A percentile compares a stretch with the other conserved stretches of the same genome.
These are phyloP conservation scores for Didymellaceae sp. DNA, from an alignment of 2,329 filamentous ascomycete species.

Conservation along the genomic window DNA sequence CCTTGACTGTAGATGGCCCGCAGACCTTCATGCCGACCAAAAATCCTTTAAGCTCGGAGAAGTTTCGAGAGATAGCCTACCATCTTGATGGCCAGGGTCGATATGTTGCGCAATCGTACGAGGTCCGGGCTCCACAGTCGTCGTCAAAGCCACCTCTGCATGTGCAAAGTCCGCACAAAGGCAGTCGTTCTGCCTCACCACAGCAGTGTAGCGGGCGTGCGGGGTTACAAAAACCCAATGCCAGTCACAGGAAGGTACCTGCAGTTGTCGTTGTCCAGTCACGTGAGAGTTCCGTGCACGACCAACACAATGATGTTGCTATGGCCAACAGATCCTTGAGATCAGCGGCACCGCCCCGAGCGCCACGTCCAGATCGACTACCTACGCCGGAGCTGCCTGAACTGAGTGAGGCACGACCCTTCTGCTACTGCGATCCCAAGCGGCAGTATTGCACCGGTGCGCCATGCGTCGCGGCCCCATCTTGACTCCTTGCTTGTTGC, in stretches of 20 bases:
- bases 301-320: neutral
- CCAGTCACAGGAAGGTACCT: neutral
- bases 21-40: no score
- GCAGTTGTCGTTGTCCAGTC: constrained; percentile 26
- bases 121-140: neutral
- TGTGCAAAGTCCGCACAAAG: neutral
- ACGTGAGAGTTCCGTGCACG: constrained; percentile 22
- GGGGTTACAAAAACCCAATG: neutral
- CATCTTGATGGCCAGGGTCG: constrained; percentile 28
- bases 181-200: no score
- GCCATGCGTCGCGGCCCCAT: constrained; percentile 6
- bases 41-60: neutral
- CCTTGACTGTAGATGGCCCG: neutral
- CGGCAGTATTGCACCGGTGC: constrained; percentile 11
- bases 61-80: constrained; percentile 36
- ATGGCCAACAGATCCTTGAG: neutral
- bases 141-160: neutral
- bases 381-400: constrained; percentile 44
- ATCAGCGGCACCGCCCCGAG: constrained; percentile 34
- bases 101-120: constrained; percentile 32
- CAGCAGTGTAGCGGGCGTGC: neutral
- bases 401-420: constrained; percentile 30
- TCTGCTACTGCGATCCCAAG: constrained; percentile 42
- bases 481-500: neutral
- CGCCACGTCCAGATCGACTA: constrained; percentile 40